Base-by-base conservation (phyloP, 805 yeast species). In the Zygosaccharomyces siamensis region DNA sequence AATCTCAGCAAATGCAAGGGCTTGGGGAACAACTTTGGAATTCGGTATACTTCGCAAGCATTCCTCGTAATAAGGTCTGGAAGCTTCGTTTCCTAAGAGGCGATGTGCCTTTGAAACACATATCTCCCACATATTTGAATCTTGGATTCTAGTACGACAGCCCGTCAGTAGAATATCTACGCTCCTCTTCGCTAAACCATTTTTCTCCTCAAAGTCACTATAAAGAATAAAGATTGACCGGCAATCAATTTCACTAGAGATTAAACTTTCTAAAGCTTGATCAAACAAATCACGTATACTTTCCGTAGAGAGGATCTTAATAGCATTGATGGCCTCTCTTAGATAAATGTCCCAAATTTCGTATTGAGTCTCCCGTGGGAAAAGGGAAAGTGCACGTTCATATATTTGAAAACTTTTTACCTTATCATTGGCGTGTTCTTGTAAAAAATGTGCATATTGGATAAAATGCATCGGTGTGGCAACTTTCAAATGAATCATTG, bases 331-430 rank as follows among this genome's bases (percentile, higher is more conserved):
- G 0, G 80, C 75, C 47, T 77, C 80, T 0, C 75, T 65, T 28
- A 89, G 61, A 62, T 89, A 90, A 7, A 77, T 68, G 46, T 76
- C 78, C 90, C 92, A 88, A 14, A 89, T 72, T 55, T 87, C 87
- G 57, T 75, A 81, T 38, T 76, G 79, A 3, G 78, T 72, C 23
- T 52, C 57, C 1, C 60, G 50, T 0, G 88, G 83, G 60, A 89
- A 90, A 5, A 75, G 55, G 2, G 67, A 70, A n/a, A 86, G 60
- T 0, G 90, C 95, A 7, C 77, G 66, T 60, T 89, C 96, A 65
- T 79, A 88, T 0, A 84, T 43, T 72, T 73, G 64, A 77, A 82
- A 41, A 80, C 72, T 53, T 72, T 76, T 54, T 8, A 27, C 80
- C 49, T 61, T 72, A 40, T 71, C 67, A 12, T 37, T 33, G 2